Percentiles rank a stretch among this genome's conserved stretches.
Evolutionary conservation across 495 filamentous ascomycete genomes (phyloP).

Genomic region (Lepraria neglecta): DNA sequence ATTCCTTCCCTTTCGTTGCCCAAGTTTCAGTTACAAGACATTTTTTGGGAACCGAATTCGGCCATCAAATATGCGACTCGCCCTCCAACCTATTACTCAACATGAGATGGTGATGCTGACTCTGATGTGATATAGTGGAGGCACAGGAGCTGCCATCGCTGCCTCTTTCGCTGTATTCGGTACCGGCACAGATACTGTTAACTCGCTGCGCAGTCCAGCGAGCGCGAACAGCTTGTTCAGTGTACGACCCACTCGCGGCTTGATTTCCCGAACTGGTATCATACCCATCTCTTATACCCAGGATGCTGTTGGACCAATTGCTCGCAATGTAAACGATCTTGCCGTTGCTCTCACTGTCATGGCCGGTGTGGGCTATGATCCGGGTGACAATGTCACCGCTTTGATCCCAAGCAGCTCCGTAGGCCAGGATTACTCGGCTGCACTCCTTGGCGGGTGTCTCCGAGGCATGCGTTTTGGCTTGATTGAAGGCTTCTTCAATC

Average conservation of each 20-base stretch:
- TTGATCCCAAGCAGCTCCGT: conserved; percentile 32
- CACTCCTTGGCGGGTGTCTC: conserved; percentile 34
- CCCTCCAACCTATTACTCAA: too few relatives aligned
- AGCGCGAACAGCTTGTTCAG: conserved; percentile 57
- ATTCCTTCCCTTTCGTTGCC: too few relatives aligned
- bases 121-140: conserved; percentile 33
- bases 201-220: conserved; percentile 55
- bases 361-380: conserved; percentile 43
- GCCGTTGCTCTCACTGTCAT: conserved; percentile 51
- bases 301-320: conserved; percentile 57
- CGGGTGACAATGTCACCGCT: conserved; percentile 40
- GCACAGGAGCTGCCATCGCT: conserved; percentile 55
- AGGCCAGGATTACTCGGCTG: conserved; percentile 39
- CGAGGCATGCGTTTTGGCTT: conserved; percentile 42
- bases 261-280: conserved; percentile 47
- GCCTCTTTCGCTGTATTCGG: conserved; percentile 51
- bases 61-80: too few relatives aligned
- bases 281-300: conserved; percentile 58
- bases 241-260: conserved; percentile 52
- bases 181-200: conserved; percentile 59
- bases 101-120: too few relatives aligned
- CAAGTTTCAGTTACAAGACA: too few relatives aligned
- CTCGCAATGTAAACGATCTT: conserved; percentile 47
- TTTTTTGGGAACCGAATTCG: too few relatives aligned
- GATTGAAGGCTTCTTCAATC: conserved; percentile 47